Base-by-base conservation (phyloP, 2,329 filamentous ascomycete genomes). In the Apiospora koreana region DNA sequence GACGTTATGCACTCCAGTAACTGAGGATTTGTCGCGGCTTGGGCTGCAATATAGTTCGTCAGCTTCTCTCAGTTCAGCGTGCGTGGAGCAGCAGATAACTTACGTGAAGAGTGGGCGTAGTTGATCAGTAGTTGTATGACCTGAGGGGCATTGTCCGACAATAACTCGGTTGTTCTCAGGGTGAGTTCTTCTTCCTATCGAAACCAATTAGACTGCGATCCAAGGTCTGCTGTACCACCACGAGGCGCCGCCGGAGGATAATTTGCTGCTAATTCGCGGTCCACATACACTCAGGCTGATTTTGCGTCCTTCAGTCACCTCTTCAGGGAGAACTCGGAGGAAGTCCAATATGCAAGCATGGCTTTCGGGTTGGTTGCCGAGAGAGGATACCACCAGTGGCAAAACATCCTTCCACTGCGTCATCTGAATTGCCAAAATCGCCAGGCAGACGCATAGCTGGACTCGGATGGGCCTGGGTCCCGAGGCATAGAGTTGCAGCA, bases 271-370 rank as follows among this genome's bases (percentile, higher is more conserved):
- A 80, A 80, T 78, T 83, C 81, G 86, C 85, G 86, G 86, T 92
- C 91, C 88, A 95, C 94, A 86, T 96, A 97, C 95, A 90, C 94
- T 95, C 85, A 99, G 89, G 88, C 94, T 97, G 88, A 99, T 98
- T 86, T 98, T 99, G 84, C 96, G 94, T 85, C 96, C 96, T 88
- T 99, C 95, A 76, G 94, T 98, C 79, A 99, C 96, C 88, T 99
- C 96, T 87, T 99, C 96, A 70, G 96, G 96, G 75, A 99, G 91
- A 77, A 99, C 95, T 82, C 94, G 94, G 75, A 99, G 87, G 82
- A 99, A 99, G 82, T 99, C 96, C 79, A 99, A 87, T 77, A 98
- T 93, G 81, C 93, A 96, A 74, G 94, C 90, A 77, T 96, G 90
- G 80, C 92, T 94, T 78, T 91, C 90, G 72, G 92, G 89, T 78